phyloP scores from a whole-genome alignment of 2,329 filamentous ascomycete genomes.

The Fusarium irregulare region DNA sequence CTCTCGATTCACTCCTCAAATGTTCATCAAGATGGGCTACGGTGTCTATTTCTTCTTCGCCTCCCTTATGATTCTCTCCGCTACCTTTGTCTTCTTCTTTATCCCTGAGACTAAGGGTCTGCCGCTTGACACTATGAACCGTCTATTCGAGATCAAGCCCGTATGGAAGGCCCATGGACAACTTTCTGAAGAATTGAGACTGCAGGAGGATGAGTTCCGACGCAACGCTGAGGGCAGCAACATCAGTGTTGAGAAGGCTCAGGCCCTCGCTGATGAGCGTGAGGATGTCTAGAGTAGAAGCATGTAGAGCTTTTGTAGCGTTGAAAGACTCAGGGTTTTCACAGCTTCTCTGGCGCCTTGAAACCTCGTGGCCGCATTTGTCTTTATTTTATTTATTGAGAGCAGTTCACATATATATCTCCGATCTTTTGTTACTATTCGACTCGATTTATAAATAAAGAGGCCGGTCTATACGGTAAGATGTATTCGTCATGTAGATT shows the following conservation, averaged over 20 bases:
- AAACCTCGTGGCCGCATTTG: too few species aligned
- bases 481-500: too few species aligned
- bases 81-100: slow-evolving; percentile 71
- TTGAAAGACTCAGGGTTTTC: too few species aligned
- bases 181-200: slow-evolving; percentile 57
- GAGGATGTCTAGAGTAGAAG: background rate
- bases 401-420: too few species aligned
- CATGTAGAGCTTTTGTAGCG: too few species aligned
- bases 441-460: too few species aligned
- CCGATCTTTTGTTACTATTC: too few species aligned
- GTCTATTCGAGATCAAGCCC: slow-evolving; percentile 65
- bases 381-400: too few species aligned
- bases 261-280: background rate
- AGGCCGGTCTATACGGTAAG: too few species aligned
- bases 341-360: too few species aligned
- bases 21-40: slow-evolving; percentile 68
- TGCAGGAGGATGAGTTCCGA: slow-evolving; percentile 51
- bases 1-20: slow-evolving; percentile 74
- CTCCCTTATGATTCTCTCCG: slow-evolving; percentile 67
- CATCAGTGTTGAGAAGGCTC: slow-evolving; percentile 43
- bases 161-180: slow-evolving; percentile 56
- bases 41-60: slow-evolving; percentile 78
- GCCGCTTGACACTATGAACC: slow-evolving; percentile 73
- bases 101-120: slow-evolving; percentile 74
- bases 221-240: slow-evolving; percentile 43